Evolutionary conservation across 2,329 filamentous ascomycete species (phyloP).

Genomic region (Orbilia oligospora): DNA sequence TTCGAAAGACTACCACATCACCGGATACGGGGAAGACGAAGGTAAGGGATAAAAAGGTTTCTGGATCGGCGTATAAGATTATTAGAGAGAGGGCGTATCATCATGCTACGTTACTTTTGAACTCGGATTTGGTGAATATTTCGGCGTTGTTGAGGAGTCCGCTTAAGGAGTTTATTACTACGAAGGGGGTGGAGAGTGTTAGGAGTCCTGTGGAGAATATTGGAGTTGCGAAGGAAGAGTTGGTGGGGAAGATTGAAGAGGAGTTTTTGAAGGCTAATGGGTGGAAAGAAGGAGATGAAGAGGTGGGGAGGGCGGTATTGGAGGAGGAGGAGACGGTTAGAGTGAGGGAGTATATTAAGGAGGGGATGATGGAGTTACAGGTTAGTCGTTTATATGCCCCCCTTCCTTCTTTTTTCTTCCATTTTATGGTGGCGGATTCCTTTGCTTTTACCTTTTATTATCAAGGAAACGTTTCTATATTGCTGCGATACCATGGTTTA

Average conservation of each 20-base stretch:
- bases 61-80: conserved; percentile 94
- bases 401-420: not conserved
- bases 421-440: not conserved
- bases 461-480: not conserved
- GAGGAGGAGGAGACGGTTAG: conserved; percentile 67
- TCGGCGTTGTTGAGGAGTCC: conserved; percentile 82
- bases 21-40: conserved; percentile 2
- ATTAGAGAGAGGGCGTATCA: conserved; percentile 85
- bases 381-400: conserved; percentile 66
- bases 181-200: conserved; percentile 91
- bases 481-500: conserved; percentile 43
- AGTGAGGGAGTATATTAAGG: conserved; percentile 72
- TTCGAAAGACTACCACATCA: conserved; percentile 53
- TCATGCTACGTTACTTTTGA: conserved; percentile 90
- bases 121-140: conserved; percentile 80
- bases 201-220: conserved; percentile 87
- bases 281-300: not conserved
- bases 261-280: conserved; percentile 72
- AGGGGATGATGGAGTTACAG: conserved; percentile 76
- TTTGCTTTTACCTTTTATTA: conserved; percentile 1
- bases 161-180: conserved; percentile 80
- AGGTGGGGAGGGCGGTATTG: conserved; percentile 73
- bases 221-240: conserved; percentile 71
- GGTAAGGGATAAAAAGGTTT: conserved; percentile 75
- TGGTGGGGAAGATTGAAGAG: conserved; percentile 72